These are phyloP conservation scores for Didymosphaeria variabile DNA, from an alignment of 2,329 filamentous ascomycete species.

Conservation along the genomic window DNA sequence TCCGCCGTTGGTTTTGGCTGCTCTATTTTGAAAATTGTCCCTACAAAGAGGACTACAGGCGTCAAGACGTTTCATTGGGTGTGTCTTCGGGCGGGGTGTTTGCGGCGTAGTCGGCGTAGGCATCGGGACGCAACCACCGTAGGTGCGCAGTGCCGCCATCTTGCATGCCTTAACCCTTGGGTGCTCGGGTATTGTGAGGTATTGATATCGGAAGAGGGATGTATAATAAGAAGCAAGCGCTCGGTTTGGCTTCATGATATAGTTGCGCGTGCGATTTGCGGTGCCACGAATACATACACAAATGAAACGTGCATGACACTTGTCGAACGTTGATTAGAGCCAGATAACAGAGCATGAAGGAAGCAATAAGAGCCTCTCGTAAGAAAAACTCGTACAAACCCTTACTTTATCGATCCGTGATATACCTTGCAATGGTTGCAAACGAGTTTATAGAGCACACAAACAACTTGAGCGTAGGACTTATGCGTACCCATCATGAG, in stretches of 20 bases:
- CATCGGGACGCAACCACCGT: background rate
- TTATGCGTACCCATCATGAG: background rate
- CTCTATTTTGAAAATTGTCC: background rate
- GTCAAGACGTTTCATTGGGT: background rate
- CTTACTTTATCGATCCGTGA: background rate
- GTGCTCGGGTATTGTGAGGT: background rate
- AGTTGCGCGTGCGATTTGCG: background rate
- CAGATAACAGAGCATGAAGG: background rate
- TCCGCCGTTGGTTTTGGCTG: background rate
- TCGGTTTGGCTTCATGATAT: background rate
- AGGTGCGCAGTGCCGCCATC: background rate
- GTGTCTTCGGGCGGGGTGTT: background rate
- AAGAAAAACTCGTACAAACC: background rate
- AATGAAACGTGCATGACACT: background rate
- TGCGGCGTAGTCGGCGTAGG: conserved; percentile 1
- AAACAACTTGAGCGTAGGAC: background rate
- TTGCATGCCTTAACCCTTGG: background rate
- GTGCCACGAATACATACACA: background rate
- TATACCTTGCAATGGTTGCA: background rate
- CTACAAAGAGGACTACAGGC: background rate
- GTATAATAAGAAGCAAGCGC: background rate
- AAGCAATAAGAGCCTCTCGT: background rate
- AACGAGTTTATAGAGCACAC: background rate
- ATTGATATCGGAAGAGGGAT: background rate
- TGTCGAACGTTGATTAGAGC: background rate